phyloP scores from a whole-genome alignment of 1,284 basidiomycete genomes.

The Trametes versicolor region DNA sequence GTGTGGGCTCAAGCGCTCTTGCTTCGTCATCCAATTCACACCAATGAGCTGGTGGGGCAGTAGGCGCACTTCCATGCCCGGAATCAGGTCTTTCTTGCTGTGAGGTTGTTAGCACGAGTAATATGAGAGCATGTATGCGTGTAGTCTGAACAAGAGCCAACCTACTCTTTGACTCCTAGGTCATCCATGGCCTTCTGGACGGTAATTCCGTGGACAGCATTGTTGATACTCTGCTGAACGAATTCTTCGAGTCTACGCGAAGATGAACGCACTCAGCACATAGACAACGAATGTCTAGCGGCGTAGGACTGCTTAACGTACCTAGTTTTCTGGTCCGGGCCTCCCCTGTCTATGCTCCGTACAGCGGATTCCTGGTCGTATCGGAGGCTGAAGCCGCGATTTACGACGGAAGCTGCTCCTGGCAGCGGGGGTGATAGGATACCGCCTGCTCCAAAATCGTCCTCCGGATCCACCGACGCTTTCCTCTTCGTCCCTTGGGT shows the following conservation, averaged over 20 bases:
- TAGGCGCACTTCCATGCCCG: slow-evolving; percentile 72
- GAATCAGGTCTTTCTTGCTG: slow-evolving; percentile 62
- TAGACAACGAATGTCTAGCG: no score
- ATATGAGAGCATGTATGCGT: background rate
- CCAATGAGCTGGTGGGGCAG: slow-evolving; percentile 79
- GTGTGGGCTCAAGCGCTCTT: slow-evolving; percentile 56
- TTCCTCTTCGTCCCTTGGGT: slow-evolving; percentile 21
- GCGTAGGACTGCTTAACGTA: slow-evolving; percentile 8
- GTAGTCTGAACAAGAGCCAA: slow-evolving; percentile 13
- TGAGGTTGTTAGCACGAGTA: background rate
- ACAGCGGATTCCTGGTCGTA: slow-evolving; percentile 35
- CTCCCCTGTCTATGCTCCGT: slow-evolving; percentile 34
- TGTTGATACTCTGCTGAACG: slow-evolving; percentile 65
- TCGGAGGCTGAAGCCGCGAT: slow-evolving; percentile 26
- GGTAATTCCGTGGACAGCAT: slow-evolving; percentile 59
- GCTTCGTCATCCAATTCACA: slow-evolving; percentile 74
- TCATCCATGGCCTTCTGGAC: slow-evolving; percentile 60
- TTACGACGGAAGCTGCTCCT: background rate
- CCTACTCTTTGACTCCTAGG: slow-evolving; percentile 59
- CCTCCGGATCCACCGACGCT: slow-evolving; percentile 14
- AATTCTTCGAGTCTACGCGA: slow-evolving; percentile 63
- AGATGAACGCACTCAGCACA: background rate
- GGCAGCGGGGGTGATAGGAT: slow-evolving; percentile 15
- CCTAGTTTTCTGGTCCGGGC: slow-evolving; percentile 32
- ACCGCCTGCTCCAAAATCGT: slow-evolving; percentile 11